Base-by-base conservation (phyloP, 495 filamentous ascomycete genomes). In the Annulohypoxylon maeteangense region DNA sequence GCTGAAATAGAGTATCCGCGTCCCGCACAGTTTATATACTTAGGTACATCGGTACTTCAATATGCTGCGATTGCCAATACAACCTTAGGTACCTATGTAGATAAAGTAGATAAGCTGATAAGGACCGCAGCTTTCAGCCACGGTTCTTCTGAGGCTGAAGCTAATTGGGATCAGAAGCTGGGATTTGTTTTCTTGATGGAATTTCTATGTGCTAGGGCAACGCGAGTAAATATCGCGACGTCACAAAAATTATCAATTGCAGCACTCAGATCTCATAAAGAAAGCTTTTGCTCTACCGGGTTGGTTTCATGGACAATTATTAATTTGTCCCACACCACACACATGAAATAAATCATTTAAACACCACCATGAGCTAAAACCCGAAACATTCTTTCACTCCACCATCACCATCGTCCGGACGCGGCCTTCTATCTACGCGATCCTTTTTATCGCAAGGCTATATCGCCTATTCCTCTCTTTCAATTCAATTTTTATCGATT, bases 101-200 rank as follows among this genome's bases (percentile, higher is more conserved):
- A n/a, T 6, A 29, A 29, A 6, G 27, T 29, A 29, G 3, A 18
- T 38, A 22, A 7, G 4, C 8, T 10, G 32, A 40, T 40, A 40
- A 40, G 36, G 36, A n/a, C n/a, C n/a, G n/a, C 1, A 65, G 59
- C 66, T 63, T 50, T 16, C 20, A 70, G 67, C 67, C 67, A 70
- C 67, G 53, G 3, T 54, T 18, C 22, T 22, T 57, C 11, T 54
- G 44, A 58, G 66, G 66, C 44, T 58, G 61, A 42, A 65, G 53
- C 61, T 64, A 25, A n/a, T 31, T 57, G 42, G 36, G 42, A 72
- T 63, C 31, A 54, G 69, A 55, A 67, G 63, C 65, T 67, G 34
- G 29, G 38, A 50, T 51, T 61, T 61, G 44, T 62, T 69, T 66
- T 66, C n/a, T 25, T 58, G 38, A 36, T 69, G 65, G 65, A 73